A percentile compares a stretch with the other conserved stretches of the same genome.
Conservation (phyloP, 2,329 filamentous ascomycete genomes). For the Cordyceps tenuipes region DNA sequence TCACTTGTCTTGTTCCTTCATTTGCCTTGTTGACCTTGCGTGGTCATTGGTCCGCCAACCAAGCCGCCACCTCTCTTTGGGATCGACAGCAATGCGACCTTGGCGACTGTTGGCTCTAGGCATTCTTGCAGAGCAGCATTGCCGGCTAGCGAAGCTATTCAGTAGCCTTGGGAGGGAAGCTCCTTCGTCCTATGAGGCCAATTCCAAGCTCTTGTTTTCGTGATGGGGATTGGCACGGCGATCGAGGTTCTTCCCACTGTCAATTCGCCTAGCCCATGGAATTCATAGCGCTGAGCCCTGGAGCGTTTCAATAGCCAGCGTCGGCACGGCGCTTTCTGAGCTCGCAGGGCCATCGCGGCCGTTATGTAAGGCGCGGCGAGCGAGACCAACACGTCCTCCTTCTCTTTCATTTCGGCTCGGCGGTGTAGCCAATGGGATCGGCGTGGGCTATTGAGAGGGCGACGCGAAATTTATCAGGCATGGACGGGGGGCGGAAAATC, state of each 20-base stretch:
- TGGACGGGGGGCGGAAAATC: neutral
- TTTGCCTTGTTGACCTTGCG: neutral
- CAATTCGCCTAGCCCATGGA: neutral
- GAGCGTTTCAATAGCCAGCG: neutral
- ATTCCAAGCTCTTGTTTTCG: neutral
- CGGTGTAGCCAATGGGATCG: neutral
- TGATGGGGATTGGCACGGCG: neutral
- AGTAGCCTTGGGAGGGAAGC: neutral
- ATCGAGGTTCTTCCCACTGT: neutral
- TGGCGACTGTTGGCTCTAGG: neutral
- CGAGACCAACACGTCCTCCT: neutral
- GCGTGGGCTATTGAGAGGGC: neutral
- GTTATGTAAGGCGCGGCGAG: neutral
- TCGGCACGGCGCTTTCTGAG: neutral
- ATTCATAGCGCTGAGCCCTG: neutral
- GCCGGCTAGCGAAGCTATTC: neutral
- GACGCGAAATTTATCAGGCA: neutral
- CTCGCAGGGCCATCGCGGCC: neutral
- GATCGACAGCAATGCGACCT: neutral
- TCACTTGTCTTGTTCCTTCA: neutral
- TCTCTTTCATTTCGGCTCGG: neutral
- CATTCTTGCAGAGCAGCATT: neutral
- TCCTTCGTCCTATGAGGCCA: neutral
- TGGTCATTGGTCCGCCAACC: neutral
- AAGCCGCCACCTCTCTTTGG: neutral